phyloP scores from a whole-genome alignment of 2,329 filamentous ascomycete genomes.

The Alternaria sp. region DNA sequence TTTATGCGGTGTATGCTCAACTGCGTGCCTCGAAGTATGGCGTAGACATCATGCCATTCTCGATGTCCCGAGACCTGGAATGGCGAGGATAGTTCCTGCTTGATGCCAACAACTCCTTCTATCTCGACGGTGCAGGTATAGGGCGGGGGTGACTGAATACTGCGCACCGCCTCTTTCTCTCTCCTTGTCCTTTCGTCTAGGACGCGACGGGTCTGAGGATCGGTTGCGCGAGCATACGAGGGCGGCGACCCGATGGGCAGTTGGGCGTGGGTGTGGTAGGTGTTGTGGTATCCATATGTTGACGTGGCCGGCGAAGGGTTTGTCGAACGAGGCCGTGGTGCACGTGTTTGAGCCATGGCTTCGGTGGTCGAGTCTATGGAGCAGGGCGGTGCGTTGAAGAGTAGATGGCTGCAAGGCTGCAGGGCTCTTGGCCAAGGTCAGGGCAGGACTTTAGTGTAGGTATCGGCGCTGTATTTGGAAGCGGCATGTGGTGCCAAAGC shows the following conservation, averaged over 20 bases:
- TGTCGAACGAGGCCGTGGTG: slow-evolving; percentile 21
- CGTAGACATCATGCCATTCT: slow-evolving; percentile 69
- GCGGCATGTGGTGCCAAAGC: slow-evolving; percentile 8
- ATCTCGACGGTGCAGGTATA: slow-evolving; percentile 47
- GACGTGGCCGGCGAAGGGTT: slow-evolving; percentile 28
- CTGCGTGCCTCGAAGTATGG: slow-evolving; percentile 70
- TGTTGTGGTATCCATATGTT: slow-evolving; percentile 52
- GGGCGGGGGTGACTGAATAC: slow-evolving; percentile 34
- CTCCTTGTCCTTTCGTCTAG: slow-evolving; percentile 30
- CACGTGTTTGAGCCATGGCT: slow-evolving; percentile 13
- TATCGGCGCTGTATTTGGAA: slow-evolving; percentile 8
- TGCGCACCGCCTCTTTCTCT: slow-evolving; percentile 23
- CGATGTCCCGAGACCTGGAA: slow-evolving; percentile 67
- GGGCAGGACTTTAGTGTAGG: background rate
- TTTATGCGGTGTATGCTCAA: slow-evolving; percentile 70
- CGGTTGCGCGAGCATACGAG: slow-evolving; percentile 38
- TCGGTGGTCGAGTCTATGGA: slow-evolving; percentile 11
- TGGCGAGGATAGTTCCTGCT: slow-evolving; percentile 70
- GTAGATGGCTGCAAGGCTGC: background rate
- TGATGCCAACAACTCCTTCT: slow-evolving; percentile 55
- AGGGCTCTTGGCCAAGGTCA: background rate
- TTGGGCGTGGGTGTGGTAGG: slow-evolving; percentile 48
- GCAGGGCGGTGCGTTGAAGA: background rate
- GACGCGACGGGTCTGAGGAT: slow-evolving; percentile 22
- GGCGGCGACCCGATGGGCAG: slow-evolving; percentile 38